Evolutionary conservation across 495 filamentous ascomycete species (phyloP), one percentile per base, ranked within the genome.

Genomic region (Opeltia flavorubescens): DNA sequence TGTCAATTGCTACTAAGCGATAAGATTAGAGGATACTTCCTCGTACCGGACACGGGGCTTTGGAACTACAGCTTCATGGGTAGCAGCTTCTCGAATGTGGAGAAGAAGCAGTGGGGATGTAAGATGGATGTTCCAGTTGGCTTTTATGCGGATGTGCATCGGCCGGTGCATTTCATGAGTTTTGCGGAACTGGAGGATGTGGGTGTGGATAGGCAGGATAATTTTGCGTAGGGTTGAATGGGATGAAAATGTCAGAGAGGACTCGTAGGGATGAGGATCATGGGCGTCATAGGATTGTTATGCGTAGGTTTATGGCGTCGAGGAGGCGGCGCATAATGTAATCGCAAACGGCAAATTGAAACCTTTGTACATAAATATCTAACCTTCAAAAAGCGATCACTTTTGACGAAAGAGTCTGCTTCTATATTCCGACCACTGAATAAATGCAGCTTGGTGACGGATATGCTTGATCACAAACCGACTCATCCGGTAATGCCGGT

Each of bases 1-100:
- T 87, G 89, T 49, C 91, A 96, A 67, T 63, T 99, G 38, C 68
- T 96, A 38, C 73, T 99, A 47, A 88, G 81, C 55, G 89, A 95
- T 61, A 84, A 83, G 62, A 89, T 95, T 54, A 76, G 83, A 55
- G 93, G 93, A 23, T 95, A 86, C 66, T 96, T 96, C 76, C 66
- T 99, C 50, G 86, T 95, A 13, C 93, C 93, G 12, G 93, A 96
- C 50, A 44, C 42, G n/a, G 81, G 81, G 38, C 72, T 84, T 21
- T 99, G 93, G 93, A 99, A 99, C 64, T 99, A 94, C 63, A 91
- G 83, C 61, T 96, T 96, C 69, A 89, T 95, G 80, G 91, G 91
- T 31, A 85, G 81, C 49, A 76, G 76, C 13, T 99, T 95, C 59
- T 78, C 78, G 38, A 77, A 75, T 17, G 71, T 93, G 44, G 89